These are phyloP conservation scores for Dictyostelium purpureum DNA, from an alignment of 78 protist species.

Conservation along the genomic window DNA sequence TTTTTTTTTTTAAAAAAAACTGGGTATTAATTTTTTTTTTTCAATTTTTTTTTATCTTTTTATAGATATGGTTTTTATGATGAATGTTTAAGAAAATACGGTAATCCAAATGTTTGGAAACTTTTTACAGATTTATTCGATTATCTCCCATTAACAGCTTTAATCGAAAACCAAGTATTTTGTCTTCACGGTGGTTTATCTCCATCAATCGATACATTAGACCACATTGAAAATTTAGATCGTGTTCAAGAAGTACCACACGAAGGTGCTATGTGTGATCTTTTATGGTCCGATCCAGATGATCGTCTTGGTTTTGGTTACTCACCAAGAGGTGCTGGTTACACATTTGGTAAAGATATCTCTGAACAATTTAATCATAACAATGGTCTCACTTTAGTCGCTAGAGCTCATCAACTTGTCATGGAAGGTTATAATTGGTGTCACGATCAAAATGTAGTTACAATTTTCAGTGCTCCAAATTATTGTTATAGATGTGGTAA, in stretches of 20 bases:
- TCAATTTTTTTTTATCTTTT: neutral
- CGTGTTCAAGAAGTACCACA: constrained; percentile 95
- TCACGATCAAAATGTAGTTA: constrained; percentile 95
- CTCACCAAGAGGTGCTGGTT: constrained; percentile 99
- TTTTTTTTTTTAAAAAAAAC: neutral
- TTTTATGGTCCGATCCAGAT: constrained; percentile 97
- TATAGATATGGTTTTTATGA: constrained; percentile 96
- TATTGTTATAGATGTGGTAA: constrained; percentile 99
- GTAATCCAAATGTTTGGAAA: constrained; percentile 95
- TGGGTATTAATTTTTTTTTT: neutral
- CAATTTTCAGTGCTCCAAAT: constrained; percentile 99
- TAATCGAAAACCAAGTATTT: constrained; percentile 92
- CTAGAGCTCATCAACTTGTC: constrained; percentile 98
- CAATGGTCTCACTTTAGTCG: constrained; percentile 89
- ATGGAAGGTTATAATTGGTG: constrained; percentile 98
- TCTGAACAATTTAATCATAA: constrained; percentile 92
- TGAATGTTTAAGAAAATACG: constrained; percentile 96
- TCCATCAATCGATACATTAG: constrained; percentile 92
- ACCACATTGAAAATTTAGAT: constrained; percentile 87
- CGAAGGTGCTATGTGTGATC: constrained; percentile 95
- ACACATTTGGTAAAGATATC: constrained; percentile 95
- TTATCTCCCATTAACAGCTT: constrained; percentile 93
- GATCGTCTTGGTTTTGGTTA: constrained; percentile 94
- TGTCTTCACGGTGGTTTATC: constrained; percentile 98
- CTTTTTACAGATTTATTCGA: constrained; percentile 95